A percentile compares a stretch with the other conserved stretches of the same genome.
Evolutionary conservation across 164 flowering plant genomes (phyloP).

Genomic region (Magnolia changhungtana): DNA sequence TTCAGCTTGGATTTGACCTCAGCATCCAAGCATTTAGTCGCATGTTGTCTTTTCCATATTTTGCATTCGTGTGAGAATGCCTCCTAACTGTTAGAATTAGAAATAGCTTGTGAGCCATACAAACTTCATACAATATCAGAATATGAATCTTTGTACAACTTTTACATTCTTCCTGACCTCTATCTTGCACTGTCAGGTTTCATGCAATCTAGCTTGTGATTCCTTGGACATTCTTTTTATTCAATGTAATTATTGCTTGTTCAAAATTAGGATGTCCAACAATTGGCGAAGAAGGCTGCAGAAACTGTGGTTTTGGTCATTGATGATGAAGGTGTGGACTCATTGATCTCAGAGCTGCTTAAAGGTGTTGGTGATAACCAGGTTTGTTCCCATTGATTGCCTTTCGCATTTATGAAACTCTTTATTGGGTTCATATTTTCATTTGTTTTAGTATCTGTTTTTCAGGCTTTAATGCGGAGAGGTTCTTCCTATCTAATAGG

Average conservation of each 20-base stretch:
- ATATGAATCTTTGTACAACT: neutral
- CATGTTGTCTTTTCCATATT: neutral
- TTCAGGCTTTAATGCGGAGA: slow-evolving; percentile 73
- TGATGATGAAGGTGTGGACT: slow-evolving; percentile 91
- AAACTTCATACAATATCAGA: neutral
- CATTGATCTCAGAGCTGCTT: slow-evolving; percentile 76
- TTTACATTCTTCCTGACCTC: neutral
- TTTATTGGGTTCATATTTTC: neutral
- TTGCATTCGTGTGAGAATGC: neutral
- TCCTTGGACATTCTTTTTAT: neutral
- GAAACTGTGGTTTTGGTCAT: slow-evolving; percentile 93
- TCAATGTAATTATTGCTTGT: slow-evolving; percentile 1
- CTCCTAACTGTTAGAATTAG: neutral
- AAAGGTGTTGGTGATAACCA: slow-evolving; percentile 77
- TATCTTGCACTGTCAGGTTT: neutral
- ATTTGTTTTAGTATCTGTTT: neutral
- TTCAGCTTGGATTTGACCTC: neutral
- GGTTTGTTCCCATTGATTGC: slow-evolving; percentile 35
- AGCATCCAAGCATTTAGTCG: neutral
- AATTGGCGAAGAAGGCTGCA: slow-evolving; percentile 85
- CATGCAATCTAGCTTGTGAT: neutral
- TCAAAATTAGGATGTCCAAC: slow-evolving; percentile 61
- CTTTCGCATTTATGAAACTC: neutral
- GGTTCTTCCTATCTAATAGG: slow-evolving; percentile 83
- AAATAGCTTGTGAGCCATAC: too few relatives aligned